Evolutionary conservation across 495 filamentous ascomycete genomes (phyloP).

Genomic region (Xylaria cubensis): DNA sequence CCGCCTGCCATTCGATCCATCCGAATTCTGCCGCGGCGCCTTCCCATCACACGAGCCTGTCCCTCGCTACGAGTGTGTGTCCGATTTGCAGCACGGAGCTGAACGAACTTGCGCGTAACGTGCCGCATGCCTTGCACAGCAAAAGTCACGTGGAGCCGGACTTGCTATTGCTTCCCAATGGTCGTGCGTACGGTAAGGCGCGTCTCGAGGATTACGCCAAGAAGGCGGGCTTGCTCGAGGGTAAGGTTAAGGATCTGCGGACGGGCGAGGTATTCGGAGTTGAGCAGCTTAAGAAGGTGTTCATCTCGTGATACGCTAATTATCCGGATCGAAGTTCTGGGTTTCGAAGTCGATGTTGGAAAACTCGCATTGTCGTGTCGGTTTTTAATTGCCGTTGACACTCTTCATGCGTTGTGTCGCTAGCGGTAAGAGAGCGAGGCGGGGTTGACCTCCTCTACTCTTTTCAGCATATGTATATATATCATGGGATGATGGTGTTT

Average conservation of each 20-base stretch:
- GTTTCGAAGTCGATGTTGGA: not conserved
- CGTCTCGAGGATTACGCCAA: constrained; percentile 76
- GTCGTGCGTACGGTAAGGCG: constrained; percentile 80
- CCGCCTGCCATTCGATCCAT: constrained; percentile 80
- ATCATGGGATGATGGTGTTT: not conserved
- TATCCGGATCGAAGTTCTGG: not conserved
- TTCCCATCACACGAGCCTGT: constrained; percentile 46
- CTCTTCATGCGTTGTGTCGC: not conserved
- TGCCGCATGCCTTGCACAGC: constrained; percentile 93
- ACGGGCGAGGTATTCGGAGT: constrained; percentile 70
- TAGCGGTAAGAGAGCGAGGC: not conserved
- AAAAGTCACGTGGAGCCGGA: constrained; percentile 92
- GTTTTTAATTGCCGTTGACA: not conserved
- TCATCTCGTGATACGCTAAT: constrained; percentile 60
- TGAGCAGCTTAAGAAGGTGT: constrained; percentile 82
- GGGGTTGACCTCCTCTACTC: too few relatives aligned
- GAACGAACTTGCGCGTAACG: constrained; percentile 84
- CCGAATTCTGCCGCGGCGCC: constrained; percentile 37
- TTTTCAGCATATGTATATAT: constrained; percentile 4
- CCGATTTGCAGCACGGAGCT: constrained; percentile 95
- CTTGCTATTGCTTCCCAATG: constrained; percentile 85
- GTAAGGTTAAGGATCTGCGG: constrained; percentile 81
- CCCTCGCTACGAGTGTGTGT: constrained; percentile 65
- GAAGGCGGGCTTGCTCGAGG: constrained; percentile 69
- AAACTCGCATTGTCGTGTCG: not conserved